phyloP scores from a whole-genome alignment of 495 filamentous ascomycete genomes.

The Annulohypoxylon bovei region DNA sequence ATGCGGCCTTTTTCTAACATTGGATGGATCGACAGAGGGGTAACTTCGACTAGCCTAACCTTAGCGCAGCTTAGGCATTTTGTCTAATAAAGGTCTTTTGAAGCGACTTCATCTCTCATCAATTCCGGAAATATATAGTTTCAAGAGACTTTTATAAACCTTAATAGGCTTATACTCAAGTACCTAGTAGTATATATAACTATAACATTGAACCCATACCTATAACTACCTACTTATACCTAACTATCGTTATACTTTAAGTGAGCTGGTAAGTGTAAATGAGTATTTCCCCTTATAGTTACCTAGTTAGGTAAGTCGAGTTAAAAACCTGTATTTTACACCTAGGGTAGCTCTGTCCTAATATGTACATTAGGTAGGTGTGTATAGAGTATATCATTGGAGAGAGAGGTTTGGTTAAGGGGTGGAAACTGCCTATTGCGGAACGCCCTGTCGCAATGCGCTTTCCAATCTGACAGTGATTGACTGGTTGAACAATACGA shows the following conservation, averaged over 20 bases:
- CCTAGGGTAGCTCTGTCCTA: neutral
- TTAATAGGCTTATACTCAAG: neutral
- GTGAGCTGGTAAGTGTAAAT: neutral
- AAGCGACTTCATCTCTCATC: neutral
- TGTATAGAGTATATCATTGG: constrained; percentile 9
- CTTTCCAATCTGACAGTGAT: constrained; percentile 12
- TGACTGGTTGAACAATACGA: constrained; percentile 3
- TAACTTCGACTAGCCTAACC: neutral
- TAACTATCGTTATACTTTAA: neutral
- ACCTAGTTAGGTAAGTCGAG: neutral
- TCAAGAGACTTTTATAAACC: too few species aligned
- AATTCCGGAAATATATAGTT: neutral
- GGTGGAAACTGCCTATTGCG: constrained; percentile 31
- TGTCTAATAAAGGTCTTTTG: constrained; percentile 15
- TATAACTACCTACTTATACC: neutral
- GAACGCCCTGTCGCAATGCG: constrained; percentile 16
- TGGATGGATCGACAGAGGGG: constrained; percentile 30
- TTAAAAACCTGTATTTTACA: neutral
- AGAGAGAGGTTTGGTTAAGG: constrained; percentile 9
- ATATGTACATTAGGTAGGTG: constrained; percentile 1
- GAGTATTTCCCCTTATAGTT: neutral
- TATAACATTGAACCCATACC: neutral
- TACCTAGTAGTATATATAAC: neutral
- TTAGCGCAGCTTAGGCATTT: neutral
- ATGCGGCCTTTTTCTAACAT: constrained; percentile 27